Evolutionary conservation across 768 basidiomycete genomes (phyloP).

Genomic region (Suillus brevipes): DNA sequence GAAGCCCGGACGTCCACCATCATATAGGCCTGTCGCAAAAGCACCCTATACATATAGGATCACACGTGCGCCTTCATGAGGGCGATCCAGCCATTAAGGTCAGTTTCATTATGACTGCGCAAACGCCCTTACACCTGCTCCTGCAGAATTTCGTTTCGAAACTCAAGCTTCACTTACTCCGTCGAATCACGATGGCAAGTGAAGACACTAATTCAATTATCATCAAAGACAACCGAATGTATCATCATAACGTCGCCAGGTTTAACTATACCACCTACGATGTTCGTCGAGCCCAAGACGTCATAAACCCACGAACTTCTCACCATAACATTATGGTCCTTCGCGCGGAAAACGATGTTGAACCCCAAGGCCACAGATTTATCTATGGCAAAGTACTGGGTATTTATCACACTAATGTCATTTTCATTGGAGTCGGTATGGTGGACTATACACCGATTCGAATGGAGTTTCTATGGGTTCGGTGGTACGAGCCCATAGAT

Average conservation of each 20-base stretch:
- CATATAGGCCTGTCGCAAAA: constrained; percentile 7
- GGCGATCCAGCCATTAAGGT: neutral
- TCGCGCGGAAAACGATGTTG: neutral
- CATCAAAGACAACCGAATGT: neutral
- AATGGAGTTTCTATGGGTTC: constrained; percentile 7
- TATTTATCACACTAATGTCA: neutral
- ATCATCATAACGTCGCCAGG: neutral
- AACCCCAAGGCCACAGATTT: neutral
- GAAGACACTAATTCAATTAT: neutral
- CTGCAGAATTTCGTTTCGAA: neutral
- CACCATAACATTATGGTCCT: neutral
- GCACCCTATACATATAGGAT: constrained; percentile 20
- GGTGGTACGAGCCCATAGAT: neutral
- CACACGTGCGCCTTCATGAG: neutral
- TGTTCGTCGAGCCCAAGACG: neutral
- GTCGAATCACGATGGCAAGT: rapidly evolving
- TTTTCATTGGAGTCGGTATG: neutral
- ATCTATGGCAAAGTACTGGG: constrained; percentile 3
- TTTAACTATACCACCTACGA: constrained; percentile 5
- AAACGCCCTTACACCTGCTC: neutral
- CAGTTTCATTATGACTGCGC: neutral
- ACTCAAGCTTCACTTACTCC: neutral
- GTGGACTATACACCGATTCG: neutral
- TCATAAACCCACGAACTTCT: neutral
- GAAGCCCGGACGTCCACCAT: neutral